Evolutionary conservation across 805 yeast genomes (phyloP).

Genomic region (Cyberlindnera saturnus): DNA sequence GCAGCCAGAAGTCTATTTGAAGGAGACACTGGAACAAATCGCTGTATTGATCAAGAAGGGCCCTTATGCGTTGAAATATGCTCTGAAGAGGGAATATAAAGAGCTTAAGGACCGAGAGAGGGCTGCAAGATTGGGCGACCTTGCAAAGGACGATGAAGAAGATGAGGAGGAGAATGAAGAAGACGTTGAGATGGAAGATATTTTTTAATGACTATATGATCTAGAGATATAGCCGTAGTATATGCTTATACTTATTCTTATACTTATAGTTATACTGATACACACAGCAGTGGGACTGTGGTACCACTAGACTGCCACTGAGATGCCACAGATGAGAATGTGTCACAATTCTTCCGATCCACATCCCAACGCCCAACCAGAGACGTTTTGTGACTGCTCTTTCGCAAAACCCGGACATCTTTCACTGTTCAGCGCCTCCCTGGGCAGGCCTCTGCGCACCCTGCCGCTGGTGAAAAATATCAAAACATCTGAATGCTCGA

Average conservation of each 20-base stretch:
- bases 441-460: neutral
- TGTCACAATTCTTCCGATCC: conserved; percentile 6
- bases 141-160: conserved; percentile 29
- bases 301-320: too few relatives aligned
- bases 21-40: conserved; percentile 84
- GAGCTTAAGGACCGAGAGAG: conserved; percentile 71
- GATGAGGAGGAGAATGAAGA: conserved; percentile 58
- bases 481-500: neutral
- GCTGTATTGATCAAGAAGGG: conserved; percentile 91
- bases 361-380: neutral
- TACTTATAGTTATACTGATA: neutral
- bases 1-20: conserved; percentile 91
- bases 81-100: conserved; percentile 85
- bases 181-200: conserved; percentile 73
- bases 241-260: neutral
- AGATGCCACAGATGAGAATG: too few relatives aligned
- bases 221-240: too few relatives aligned
- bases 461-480: conserved; percentile 8
- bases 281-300: too few relatives aligned
- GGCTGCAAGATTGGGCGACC: conserved; percentile 55
- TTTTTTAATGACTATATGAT: conserved; percentile 31
- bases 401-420: neutral
- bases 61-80: conserved; percentile 89
- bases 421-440: neutral
- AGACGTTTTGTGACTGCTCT: conserved; percentile 11